Evolutionary conservation across 306 rosid species (phyloP), one percentile per base, ranked within the genome.

Genomic region (Canavalia ensiformis): DNA sequence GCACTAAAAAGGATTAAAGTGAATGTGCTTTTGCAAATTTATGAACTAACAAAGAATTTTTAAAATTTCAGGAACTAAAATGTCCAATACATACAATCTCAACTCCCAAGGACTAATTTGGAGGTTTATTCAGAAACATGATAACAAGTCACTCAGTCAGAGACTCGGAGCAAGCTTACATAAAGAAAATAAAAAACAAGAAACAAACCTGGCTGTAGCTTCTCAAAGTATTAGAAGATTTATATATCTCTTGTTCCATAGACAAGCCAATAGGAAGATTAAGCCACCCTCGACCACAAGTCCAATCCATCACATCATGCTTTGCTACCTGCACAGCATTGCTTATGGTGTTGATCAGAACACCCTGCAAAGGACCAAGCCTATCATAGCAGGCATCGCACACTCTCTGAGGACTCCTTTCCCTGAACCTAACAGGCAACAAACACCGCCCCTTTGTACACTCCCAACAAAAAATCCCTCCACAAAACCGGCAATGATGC

Each of bases 401-500:
- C 34, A 96, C 98, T 90, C 99, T 88, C 84, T 92, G 97, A 2
- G 99, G 99, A 88, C 83, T 88, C 89, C 98, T 96, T 85, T 96
- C 97, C 90, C 99, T 88, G 65, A 96, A 96, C 84, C 87, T 88
- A 79, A 86, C 84, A 9, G 99, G 99, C 84, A 96, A 64, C 83
- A 96, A 92, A 66, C 94, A 93, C 87, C 98, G 81, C 49, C 99
- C 98, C 66, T 89, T 92, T 0, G 97, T 82, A 85, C 99, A 96
- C 25, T 33, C 54, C 59, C 91, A 85, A 76, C 99, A 96, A 81
- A 96, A 96, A 82, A 96, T 82, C 44, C 98, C 99, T 57, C 99
- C 98, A 83, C 98, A 96, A 83, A 96, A 96, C 56, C 99, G 91
- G 81, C 99, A 96, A 85, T 96, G 99, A 84, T 96, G 99, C 74